phyloP scores from a whole-genome alignment of 306 rosid species.

The Ammopiptanthus mongolicus region DNA sequence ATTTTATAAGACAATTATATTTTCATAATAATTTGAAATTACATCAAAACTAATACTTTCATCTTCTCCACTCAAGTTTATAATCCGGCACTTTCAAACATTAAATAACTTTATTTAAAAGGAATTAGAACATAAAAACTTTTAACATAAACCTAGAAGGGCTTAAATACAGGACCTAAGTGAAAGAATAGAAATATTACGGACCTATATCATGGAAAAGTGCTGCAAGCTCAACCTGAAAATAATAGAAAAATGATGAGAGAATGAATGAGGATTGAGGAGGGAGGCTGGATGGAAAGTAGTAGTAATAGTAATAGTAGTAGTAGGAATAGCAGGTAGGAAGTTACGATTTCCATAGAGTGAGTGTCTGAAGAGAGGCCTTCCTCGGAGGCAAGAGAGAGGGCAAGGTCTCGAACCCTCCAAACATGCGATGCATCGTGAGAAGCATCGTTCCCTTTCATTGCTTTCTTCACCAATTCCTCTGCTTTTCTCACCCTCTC shows the following conservation, averaged over 20 bases:
- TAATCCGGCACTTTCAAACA: no score
- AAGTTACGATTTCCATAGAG: conserved; percentile 67
- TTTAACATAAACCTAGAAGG: no score
- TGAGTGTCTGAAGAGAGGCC: conserved; percentile 57
- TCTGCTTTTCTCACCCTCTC: conserved; percentile 66
- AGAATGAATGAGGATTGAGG: no score
- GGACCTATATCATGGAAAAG: conserved; percentile 90
- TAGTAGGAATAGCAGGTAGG: not conserved
- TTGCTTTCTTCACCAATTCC: conserved; percentile 52
- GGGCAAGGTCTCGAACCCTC: conserved; percentile 85
- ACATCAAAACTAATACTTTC: no score
- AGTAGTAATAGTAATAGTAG: not conserved
- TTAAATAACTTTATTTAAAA: no score
- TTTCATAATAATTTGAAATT: no score
- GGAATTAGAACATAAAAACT: no score
- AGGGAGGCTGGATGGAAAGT: no score
- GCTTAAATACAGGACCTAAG: no score
- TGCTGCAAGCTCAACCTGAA: conserved; percentile 88
- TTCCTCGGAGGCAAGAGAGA: conserved; percentile 73
- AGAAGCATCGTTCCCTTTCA: conserved; percentile 82
- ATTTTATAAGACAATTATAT: no score
- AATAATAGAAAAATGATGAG: not conserved
- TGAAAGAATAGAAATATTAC: no score
- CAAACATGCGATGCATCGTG: conserved; percentile 81
- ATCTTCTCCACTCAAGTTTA: no score